These are phyloP conservation scores for Xylariaceae sp. DNA, from an alignment of 2,329 filamentous ascomycete species.

Conservation along the genomic window DNA sequence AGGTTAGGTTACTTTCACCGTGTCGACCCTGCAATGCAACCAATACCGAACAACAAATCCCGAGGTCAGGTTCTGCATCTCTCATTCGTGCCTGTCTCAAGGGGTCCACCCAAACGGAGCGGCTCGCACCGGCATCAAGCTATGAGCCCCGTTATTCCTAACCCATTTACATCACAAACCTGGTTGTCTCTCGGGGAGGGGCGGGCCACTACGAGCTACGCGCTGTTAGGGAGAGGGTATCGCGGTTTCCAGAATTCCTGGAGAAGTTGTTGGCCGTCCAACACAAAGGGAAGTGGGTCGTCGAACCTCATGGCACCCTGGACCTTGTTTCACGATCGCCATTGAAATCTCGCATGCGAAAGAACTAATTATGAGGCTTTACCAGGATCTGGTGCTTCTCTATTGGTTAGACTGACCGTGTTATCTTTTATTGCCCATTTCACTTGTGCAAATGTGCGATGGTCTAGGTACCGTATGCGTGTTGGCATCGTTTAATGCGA, in stretches of 20 bases:
- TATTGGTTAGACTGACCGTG: constrained; percentile 5
- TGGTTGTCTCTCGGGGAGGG: neutral
- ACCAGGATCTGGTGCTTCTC: neutral
- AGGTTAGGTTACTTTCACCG: constrained; percentile 16
- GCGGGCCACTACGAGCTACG: neutral
- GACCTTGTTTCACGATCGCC: constrained; percentile 11
- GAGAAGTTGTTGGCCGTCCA: neutral
- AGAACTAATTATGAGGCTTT: neutral
- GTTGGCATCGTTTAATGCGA: neutral
- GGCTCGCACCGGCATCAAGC: neutral
- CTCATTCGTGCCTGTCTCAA: constrained; percentile 4
- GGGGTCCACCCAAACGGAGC: constrained; percentile 10
- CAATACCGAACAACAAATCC: constrained; percentile 20
- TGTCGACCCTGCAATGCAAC: constrained; percentile 22
- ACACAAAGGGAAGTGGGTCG: neutral
- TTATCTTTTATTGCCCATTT: neutral
- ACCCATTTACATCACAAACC: neutral
- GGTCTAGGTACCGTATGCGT: neutral
- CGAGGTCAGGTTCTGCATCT: constrained; percentile 20
- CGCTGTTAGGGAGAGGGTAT: neutral
- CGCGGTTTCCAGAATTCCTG: neutral
- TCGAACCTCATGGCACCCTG: neutral
- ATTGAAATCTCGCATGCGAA: neutral
- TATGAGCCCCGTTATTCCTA: neutral
- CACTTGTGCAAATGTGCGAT: constrained; percentile 3